These are phyloP conservation scores for Excoecaria cochinchinensis DNA, from an alignment of 345 rosid genomes.

Conservation along the genomic window DNA sequence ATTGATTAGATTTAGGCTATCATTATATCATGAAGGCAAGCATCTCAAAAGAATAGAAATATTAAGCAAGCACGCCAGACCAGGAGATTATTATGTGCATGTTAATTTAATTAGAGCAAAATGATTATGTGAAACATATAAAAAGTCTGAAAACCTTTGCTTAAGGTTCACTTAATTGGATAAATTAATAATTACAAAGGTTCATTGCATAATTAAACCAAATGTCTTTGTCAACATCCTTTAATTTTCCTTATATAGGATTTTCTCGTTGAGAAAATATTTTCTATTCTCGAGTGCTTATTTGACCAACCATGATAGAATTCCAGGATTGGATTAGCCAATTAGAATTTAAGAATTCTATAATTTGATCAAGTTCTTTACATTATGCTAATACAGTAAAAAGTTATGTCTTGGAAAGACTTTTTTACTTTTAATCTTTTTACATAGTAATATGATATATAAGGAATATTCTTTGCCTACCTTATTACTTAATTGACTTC, in stretches of 20 bases:
- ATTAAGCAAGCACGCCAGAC: background rate
- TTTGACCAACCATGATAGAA: background rate
- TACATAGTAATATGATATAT: background rate
- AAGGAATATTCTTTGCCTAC: background rate
- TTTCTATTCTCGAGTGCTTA: background rate
- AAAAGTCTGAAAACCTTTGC: background rate
- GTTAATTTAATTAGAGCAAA: background rate
- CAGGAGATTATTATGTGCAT: background rate
- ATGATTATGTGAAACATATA: background rate
- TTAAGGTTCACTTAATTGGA: constrained; percentile 9
- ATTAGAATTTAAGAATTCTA: background rate
- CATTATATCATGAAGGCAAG: background rate
- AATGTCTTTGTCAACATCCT: background rate
- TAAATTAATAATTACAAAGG: constrained; percentile 3
- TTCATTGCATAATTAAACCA: constrained; percentile 8
- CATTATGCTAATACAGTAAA: background rate
- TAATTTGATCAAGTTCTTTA: background rate
- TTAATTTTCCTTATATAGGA: background rate
- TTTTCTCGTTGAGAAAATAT: background rate
- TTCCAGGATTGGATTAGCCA: background rate
- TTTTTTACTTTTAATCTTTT: background rate
- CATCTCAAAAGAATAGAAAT: background rate
- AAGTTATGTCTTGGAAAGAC: background rate
- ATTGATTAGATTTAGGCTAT: background rate
- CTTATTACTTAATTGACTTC: background rate